Conservation (phyloP, 257 asterid genomes). For the Thymus quinquecostatus region DNA sequence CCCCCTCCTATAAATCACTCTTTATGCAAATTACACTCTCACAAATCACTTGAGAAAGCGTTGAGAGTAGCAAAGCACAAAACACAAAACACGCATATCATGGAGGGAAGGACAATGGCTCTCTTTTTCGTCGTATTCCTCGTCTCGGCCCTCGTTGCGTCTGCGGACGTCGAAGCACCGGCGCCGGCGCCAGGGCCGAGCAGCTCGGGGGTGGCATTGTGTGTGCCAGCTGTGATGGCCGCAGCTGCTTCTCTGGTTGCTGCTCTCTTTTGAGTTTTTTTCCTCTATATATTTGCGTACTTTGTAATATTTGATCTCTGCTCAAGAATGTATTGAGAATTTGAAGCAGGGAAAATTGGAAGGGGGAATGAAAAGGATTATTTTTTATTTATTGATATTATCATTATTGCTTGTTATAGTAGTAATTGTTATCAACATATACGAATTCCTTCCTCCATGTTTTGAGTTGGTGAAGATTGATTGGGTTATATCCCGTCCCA, state of each 20-base stretch:
- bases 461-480: no score
- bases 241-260: slow-evolving; percentile 15
- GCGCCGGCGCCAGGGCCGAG: slow-evolving; percentile 29
- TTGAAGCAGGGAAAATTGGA: background rate
- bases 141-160: slow-evolving; percentile 7
- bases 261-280: slow-evolving; percentile 21
- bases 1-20: slow-evolving; percentile 7
- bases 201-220: slow-evolving; percentile 27
- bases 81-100: background rate
- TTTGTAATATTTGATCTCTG: background rate
- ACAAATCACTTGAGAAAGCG: background rate
- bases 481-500: slow-evolving; percentile 20
- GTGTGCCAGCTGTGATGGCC: slow-evolving; percentile 24
- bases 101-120: slow-evolving; percentile 28
- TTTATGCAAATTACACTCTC: background rate
- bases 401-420: background rate
- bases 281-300: background rate
- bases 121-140: background rate
- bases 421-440: background rate
- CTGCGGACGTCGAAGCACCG: slow-evolving; percentile 20
- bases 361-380: background rate
- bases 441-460: no score
- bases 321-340: slow-evolving; percentile 2
- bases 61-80: background rate
- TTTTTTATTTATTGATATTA: background rate